phyloP scores from a whole-genome alignment of 1,139 yeast genomes.

The Blastobotrys arbuscula region DNA sequence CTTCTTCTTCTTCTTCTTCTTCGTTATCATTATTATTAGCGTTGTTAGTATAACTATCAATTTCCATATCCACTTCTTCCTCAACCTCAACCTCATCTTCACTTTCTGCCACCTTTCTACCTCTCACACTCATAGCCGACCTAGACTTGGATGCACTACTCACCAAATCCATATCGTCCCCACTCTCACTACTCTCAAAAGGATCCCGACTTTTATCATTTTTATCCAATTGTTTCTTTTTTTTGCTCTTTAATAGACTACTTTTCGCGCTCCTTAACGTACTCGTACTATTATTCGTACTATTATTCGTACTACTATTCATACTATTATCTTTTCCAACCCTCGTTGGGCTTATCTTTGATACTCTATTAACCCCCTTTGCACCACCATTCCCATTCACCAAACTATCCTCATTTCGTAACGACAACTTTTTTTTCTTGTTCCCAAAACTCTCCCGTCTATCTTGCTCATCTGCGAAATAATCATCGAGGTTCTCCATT shows the following conservation, averaged over 20 bases:
- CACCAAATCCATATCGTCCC: no score
- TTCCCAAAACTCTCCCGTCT: slow-evolving; percentile 1
- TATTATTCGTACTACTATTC: not conserved
- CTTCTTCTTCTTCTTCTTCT: not conserved
- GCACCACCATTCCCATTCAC: no score
- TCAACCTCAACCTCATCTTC: slow-evolving; percentile 1
- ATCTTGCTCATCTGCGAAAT: slow-evolving; percentile 42
- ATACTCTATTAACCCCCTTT: no score
- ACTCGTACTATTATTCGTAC: not conserved
- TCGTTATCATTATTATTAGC: not conserved
- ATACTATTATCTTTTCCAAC: not conserved
- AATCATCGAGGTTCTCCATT: slow-evolving; percentile 76
- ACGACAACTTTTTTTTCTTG: not conserved
- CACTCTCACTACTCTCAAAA: no score
- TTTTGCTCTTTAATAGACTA: no score
- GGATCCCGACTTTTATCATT: no score
- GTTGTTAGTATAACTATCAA: not conserved
- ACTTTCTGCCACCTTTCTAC: not conserved
- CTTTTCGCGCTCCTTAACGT: no score
- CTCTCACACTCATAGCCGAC: no score
- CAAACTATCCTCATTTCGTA: no score
- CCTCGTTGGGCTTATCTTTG: no score
- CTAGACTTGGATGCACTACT: no score
- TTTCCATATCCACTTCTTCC: slow-evolving; percentile 1
- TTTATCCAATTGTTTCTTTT: no score